Conservation (phyloP, 2,329 filamentous ascomycete species). For the Fusarium haematococcum region DNA sequence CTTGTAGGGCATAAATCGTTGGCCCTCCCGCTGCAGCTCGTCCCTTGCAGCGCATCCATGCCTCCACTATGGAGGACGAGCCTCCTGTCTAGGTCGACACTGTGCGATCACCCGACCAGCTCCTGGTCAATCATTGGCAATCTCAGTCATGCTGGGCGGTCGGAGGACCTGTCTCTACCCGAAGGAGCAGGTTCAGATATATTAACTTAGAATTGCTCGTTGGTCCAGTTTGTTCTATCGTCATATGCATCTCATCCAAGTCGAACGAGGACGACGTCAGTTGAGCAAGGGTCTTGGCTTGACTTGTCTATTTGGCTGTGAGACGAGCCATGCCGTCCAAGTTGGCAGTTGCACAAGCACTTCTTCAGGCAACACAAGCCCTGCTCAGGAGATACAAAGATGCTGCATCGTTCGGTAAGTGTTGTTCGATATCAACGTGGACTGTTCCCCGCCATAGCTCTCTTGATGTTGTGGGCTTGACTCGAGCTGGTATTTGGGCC, state of each 20-base stretch:
- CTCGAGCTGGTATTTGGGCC: neutral
- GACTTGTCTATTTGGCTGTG: conserved; percentile 4
- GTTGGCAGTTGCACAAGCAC: conserved; percentile 29
- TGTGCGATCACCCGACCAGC: conserved; percentile 37
- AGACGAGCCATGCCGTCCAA: conserved; percentile 18
- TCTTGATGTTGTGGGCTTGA: neutral
- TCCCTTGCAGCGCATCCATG: conserved; percentile 38
- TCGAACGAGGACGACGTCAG: conserved; percentile 5
- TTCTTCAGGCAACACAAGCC: conserved; percentile 22
- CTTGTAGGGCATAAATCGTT: conserved; percentile 43
- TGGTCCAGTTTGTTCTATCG: neutral
- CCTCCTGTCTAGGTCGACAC: conserved; percentile 2
- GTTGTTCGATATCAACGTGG: conserved; percentile 18
- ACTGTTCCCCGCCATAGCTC: conserved; percentile 6
- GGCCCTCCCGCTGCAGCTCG: conserved; percentile 33
- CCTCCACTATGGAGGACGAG: conserved; percentile 7
- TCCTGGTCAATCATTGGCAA: conserved; percentile 10
- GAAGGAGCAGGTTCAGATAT: conserved; percentile 19
- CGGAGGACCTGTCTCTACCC: conserved; percentile 29
- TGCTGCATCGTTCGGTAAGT: conserved; percentile 26
- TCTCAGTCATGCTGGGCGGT: neutral
- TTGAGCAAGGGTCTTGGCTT: conserved; percentile 12
- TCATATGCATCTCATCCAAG: neutral
- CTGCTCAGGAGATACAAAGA: conserved; percentile 30
- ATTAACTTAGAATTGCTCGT: neutral